Percentiles rank a stretch among this genome's conserved stretches.
Conservation (phyloP, 352 stramenopile species). For the Salisapilia sapeloensis region DNA sequence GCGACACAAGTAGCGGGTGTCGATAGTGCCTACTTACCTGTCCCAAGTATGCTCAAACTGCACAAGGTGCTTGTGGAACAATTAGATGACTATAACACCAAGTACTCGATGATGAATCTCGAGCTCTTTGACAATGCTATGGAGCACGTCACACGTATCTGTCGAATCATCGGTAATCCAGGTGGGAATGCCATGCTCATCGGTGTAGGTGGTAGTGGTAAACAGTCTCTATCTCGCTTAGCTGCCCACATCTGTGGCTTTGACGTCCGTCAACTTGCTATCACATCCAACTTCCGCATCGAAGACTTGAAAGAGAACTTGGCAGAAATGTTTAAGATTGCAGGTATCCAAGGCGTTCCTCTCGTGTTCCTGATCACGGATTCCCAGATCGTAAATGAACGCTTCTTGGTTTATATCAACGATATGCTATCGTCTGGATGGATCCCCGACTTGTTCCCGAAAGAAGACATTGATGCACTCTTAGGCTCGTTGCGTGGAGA, state of each 20-base stretch:
- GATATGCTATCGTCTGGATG: constrained; percentile 91
- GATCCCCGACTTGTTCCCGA: constrained; percentile 94
- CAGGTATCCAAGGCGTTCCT: constrained; percentile 87
- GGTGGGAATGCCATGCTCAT: constrained; percentile 96
- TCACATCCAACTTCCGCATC: constrained; percentile 93
- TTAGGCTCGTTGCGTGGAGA: constrained; percentile 85
- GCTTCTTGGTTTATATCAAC: constrained; percentile 98
- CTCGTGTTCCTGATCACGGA: constrained; percentile 97
- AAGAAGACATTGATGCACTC: constrained; percentile 92
- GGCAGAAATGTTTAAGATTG: constrained; percentile 91
- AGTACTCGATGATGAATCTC: constrained; percentile 97
- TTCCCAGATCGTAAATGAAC: constrained; percentile 96
- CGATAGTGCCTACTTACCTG: constrained; percentile 56
- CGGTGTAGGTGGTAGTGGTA: constrained; percentile 92
- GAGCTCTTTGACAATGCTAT: constrained; percentile 97
- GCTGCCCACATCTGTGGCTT: constrained; percentile 94
- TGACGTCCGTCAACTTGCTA: constrained; percentile 89
- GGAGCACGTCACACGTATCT: constrained; percentile 93
- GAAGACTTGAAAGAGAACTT: constrained; percentile 95
- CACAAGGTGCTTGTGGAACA: constrained; percentile 87
- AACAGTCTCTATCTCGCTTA: constrained; percentile 92
- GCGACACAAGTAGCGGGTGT: constrained; percentile 46
- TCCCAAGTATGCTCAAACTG: constrained; percentile 66
- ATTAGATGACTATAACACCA: constrained; percentile 93
- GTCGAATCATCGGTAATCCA: constrained; percentile 92